A percentile compares a stretch with the other conserved stretches of the same genome.
Conservation (phyloP, 768 basidiomycete species). For the Kwoniella newhampshirensis region DNA sequence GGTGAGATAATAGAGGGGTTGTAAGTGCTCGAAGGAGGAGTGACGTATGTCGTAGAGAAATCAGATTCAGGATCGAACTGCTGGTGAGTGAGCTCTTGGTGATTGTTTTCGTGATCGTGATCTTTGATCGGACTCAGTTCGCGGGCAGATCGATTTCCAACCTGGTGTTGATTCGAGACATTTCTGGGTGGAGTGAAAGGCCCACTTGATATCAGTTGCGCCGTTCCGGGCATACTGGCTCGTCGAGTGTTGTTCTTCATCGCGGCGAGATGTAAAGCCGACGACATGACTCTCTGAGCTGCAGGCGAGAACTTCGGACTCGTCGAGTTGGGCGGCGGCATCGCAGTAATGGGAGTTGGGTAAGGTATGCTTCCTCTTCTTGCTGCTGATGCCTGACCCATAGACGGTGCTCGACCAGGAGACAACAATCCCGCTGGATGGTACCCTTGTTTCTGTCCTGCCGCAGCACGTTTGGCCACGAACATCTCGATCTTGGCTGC, state of each 20-base stretch:
- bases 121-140: slow-evolving; percentile 48
- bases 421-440: slow-evolving; percentile 20
- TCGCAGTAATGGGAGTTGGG: slow-evolving; percentile 35
- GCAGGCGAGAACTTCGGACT: slow-evolving; percentile 34
- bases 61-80: slow-evolving; percentile 19
- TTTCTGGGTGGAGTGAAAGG: slow-evolving; percentile 49
- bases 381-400: slow-evolving; percentile 20
- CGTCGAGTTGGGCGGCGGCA: slow-evolving; percentile 5
- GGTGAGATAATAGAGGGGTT: slow-evolving; percentile 8
- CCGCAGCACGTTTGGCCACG: slow-evolving; percentile 30
- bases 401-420: slow-evolving; percentile 14
- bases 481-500: slow-evolving; percentile 37
- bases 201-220: slow-evolving; percentile 42
- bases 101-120: slow-evolving; percentile 22
- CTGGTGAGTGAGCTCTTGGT: background rate
- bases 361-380: slow-evolving; percentile 50
- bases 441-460: slow-evolving; percentile 5
- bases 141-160: slow-evolving; percentile 15
- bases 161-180: slow-evolving; percentile 25
- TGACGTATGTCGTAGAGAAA: slow-evolving; percentile 30
- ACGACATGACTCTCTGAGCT: slow-evolving; percentile 32
- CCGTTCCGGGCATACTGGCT: slow-evolving; percentile 33
- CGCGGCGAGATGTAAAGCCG: slow-evolving; percentile 42
- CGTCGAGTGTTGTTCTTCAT: slow-evolving; percentile 45
- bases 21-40: slow-evolving; percentile 27